phyloP scores from a whole-genome alignment of 345 rosid species.

The Boechera retrofracta region DNA sequence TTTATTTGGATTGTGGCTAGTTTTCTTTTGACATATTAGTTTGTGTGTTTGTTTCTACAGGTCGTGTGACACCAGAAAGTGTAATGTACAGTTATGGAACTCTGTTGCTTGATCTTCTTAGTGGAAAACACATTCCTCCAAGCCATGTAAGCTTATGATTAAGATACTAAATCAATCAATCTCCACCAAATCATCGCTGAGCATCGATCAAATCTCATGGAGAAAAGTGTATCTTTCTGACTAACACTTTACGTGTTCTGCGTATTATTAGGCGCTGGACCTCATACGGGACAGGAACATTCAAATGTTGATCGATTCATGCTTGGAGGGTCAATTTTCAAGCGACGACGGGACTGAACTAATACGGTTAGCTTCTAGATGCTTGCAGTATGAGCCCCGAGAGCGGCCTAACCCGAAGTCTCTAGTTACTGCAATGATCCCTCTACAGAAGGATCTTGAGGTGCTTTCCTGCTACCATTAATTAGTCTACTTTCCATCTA shows the following conservation, averaged over 20 bases:
- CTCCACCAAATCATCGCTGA: background rate
- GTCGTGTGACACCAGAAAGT: conserved; percentile 93
- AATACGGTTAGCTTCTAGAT: conserved; percentile 88
- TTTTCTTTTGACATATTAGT: background rate
- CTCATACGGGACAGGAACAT: conserved; percentile 89
- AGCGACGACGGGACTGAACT: conserved; percentile 86
- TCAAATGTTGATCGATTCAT: conserved; percentile 87
- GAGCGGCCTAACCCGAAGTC: conserved; percentile 88
- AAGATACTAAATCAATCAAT: background rate
- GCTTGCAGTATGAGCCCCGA: conserved; percentile 92
- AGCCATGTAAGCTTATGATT: conserved; percentile 71
- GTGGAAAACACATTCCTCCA: conserved; percentile 97
- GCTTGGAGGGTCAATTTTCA: conserved; percentile 90
- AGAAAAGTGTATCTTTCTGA: conserved; percentile 1
- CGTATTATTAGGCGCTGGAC: conserved; percentile 77
- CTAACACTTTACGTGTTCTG: background rate
- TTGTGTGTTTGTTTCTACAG: conserved; percentile 48
- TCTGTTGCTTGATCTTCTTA: conserved; percentile 92
- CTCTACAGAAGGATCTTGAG: conserved; percentile 87
- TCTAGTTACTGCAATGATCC: conserved; percentile 73
- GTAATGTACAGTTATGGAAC: conserved; percentile 98
- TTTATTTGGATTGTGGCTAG: background rate
- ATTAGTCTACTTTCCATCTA: background rate
- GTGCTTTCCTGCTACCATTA: conserved; percentile 52
- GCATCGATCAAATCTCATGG: background rate